Evolutionary conservation across 2,329 filamentous ascomycete genomes (phyloP), one percentile per base, ranked within the genome.

Genomic region (Verticillium alfalfae): DNA sequence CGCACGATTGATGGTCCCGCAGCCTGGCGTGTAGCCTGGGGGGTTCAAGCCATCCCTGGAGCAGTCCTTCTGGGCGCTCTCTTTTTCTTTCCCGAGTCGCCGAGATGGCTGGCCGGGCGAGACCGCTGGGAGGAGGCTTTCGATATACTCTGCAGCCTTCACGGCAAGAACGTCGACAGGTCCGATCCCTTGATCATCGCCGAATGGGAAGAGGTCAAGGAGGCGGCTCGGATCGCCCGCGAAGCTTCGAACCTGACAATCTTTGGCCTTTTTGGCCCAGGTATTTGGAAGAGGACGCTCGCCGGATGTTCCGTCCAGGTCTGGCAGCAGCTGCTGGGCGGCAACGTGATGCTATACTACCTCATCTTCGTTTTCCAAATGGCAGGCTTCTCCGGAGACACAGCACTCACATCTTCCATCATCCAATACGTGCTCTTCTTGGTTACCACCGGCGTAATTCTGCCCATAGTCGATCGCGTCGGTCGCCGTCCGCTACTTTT

Each of bases 81-180:
- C 1, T 49, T 62, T 39, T 60, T 62, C n/a, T 56, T 62, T 31
- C 61, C 61, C 0, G 61, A 62, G 54, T 62, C 61, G 1, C 61
- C 61, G 2, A 34, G 57, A 8, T 62, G 61, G 61, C 26, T 60
- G n/a, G 89, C 89, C 6, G 81, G 82, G 12, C 82, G 88, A 66
- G 88, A 88, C 64, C 81, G 85, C 1, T 89, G 88, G 80, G 87
- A 90, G 36, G 84, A 91, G 69, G 85, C 85, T 0, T 76, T 86
- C 49, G 69, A 78, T 26, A 82, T 85, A 52, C 79, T 90, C n/a
- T 86, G 85, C 0, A 70, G 81, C 59, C 79, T 88, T 2, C 86
- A 88, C 63, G 84, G 81, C 2, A 49, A 49, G 39, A 75, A 77
- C 1, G 85, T 85, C 5, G 78, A 88, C 61, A 72, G 75, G 22